Conservation (phyloP, 2,329 filamentous ascomycete species). For the Colletotrichum orbiculare region DNA sequence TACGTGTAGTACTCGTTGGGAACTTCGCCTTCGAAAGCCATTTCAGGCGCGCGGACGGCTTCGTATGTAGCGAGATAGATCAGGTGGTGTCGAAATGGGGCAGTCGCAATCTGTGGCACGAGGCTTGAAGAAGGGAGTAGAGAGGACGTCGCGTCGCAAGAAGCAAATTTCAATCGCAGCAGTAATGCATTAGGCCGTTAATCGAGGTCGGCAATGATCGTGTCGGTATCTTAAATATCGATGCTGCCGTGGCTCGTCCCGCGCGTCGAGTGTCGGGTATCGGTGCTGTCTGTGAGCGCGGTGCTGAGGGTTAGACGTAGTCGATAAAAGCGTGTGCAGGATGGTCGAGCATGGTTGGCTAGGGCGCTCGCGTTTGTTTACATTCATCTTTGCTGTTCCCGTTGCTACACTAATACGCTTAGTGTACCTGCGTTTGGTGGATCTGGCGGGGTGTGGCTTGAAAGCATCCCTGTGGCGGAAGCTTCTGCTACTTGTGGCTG, state of each 20-base stretch:
- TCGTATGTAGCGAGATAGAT: background rate
- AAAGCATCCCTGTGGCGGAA: background rate
- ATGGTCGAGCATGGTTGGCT: conserved; percentile 22
- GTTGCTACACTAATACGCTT: conserved; percentile 20
- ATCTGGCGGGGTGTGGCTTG: conserved; percentile 34
- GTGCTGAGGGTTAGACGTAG: background rate
- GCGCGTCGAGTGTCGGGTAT: conserved; percentile 3
- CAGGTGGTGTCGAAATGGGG: background rate
- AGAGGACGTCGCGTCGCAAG: conserved; percentile 27
- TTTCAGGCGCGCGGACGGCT: background rate
- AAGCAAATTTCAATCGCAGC: conserved; percentile 28
- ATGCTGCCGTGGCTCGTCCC: conserved; percentile 21
- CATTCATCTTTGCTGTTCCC: conserved; percentile 33
- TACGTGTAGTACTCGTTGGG: conserved; percentile 68
- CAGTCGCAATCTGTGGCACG: conserved; percentile 21
- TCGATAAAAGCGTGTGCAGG: conserved; percentile 22
- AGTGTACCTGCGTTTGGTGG: conserved; percentile 29
- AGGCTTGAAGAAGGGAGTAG: conserved; percentile 6
- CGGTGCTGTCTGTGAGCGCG: conserved; percentile 8
- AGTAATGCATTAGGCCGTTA: conserved; percentile 30
- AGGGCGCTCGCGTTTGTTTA: conserved; percentile 38
- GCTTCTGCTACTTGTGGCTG: background rate
- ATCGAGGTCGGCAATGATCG: background rate
- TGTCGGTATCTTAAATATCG: conserved; percentile 9
- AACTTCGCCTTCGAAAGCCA: conserved; percentile 37